Evolutionary conservation across 106 monocot genomes (phyloP).

Genomic region (Allium sativum): DNA sequence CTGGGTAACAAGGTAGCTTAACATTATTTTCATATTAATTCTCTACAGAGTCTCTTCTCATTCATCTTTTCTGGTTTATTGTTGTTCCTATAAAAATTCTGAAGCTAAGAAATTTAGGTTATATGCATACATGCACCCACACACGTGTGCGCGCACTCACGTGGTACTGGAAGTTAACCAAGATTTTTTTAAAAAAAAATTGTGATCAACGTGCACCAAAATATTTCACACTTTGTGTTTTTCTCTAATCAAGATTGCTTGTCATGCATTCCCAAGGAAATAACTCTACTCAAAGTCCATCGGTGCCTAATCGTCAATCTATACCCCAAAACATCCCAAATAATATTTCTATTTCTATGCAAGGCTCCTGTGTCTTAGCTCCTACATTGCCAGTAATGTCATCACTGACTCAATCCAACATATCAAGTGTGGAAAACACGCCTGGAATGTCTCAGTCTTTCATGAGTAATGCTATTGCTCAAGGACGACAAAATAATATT

Average conservation of each 20-base stretch:
- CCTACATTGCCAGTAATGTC: conserved; percentile 34
- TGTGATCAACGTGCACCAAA: no score
- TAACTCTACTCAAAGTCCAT: conserved; percentile 36
- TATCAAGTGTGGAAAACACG: conserved; percentile 40
- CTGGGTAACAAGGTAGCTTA: no score
- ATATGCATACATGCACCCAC: no score
- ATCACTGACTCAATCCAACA: conserved; percentile 38
- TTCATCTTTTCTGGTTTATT: no score
- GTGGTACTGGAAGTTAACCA: no score
- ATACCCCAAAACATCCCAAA: conserved; percentile 48
- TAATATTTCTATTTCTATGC: conserved; percentile 32
- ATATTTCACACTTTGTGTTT: background rate
- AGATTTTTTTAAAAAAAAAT: no score
- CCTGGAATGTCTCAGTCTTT: conserved; percentile 32
- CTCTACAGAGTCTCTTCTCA: no score
- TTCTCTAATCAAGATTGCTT: conserved; percentile 26
- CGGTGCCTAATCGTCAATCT: conserved; percentile 27
- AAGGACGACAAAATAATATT: conserved; percentile 29
- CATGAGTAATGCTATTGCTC: conserved; percentile 29
- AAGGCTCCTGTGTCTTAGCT: conserved; percentile 30
- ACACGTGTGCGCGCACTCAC: no score
- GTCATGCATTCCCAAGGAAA: conserved; percentile 31
- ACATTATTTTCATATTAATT: no score
- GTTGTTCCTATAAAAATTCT: no score
- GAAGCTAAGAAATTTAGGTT: no score